phyloP scores from a whole-genome alignment of 2,329 filamentous ascomycete species.

The Amauroascus verrucosus region DNA sequence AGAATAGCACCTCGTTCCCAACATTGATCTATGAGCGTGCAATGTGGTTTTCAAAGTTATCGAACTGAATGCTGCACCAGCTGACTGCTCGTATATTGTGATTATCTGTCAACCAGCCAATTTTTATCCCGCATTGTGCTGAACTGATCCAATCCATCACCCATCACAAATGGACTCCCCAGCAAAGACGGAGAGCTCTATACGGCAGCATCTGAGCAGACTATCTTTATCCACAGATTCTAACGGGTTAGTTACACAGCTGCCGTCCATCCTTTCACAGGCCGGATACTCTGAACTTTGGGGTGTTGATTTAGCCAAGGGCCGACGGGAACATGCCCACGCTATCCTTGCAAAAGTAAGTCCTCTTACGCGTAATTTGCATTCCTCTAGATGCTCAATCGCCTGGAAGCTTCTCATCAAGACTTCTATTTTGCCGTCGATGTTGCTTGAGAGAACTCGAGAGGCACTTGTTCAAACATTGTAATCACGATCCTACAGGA shows the following conservation, averaged over 20 bases:
- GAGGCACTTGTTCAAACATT: neutral
- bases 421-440: neutral
- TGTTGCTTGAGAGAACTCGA: constrained; percentile 1
- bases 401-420: neutral
- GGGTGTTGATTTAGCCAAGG: constrained; percentile 8
- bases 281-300: constrained; percentile 1
- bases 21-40: no score
- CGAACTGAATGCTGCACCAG: no score
- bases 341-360: constrained; percentile 9
- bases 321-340: neutral
- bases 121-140: neutral
- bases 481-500: neutral
- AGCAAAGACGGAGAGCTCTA: neutral
- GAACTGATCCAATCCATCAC: neutral
- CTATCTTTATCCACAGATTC: neutral
- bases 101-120: no score
- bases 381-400: neutral
- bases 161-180: neutral
- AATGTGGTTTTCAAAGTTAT: no score
- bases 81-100: no score
- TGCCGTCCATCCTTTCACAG: neutral
- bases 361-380: neutral
- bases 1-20: no score
- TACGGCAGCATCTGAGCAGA: neutral
- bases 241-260: neutral